Conservation (phyloP, 1,139 yeast species). For the Kazachstania sp. region DNA sequence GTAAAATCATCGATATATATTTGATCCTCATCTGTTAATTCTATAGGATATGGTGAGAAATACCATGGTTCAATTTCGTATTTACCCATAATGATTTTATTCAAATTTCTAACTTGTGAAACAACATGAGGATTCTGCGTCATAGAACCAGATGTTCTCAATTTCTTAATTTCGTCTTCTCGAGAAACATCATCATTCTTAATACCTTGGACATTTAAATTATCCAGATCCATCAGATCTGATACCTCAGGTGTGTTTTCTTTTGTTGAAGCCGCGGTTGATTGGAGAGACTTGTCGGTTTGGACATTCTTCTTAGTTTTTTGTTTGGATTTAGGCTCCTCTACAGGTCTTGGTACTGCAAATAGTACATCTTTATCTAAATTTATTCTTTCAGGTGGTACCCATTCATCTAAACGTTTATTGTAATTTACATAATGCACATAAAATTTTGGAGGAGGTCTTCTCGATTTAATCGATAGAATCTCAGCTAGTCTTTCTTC, state of each 20-base stretch:
- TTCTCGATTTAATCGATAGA: slow-evolving; percentile 64
- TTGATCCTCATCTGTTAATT: slow-evolving; percentile 82
- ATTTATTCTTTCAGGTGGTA: slow-evolving; percentile 62
- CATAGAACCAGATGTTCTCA: slow-evolving; percentile 94
- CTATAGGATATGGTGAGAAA: slow-evolving; percentile 94
- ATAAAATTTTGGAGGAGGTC: slow-evolving; percentile 73
- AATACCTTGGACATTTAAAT: slow-evolving; percentile 76
- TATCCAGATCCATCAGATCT: slow-evolving; percentile 79
- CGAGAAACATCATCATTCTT: slow-evolving; percentile 62
- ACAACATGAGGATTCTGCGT: slow-evolving; percentile 84
- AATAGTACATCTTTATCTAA: slow-evolving; percentile 55
- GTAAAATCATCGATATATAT: slow-evolving; percentile 90
- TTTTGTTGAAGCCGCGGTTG: slow-evolving; percentile 8
- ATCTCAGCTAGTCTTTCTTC: slow-evolving; percentile 78
- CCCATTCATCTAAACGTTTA: slow-evolving; percentile 94
- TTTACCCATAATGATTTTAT: slow-evolving; percentile 73
- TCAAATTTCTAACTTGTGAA: slow-evolving; percentile 79
- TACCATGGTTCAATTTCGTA: slow-evolving; percentile 98
- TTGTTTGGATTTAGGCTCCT: slow-evolving; percentile 35
- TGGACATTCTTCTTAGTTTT: slow-evolving; percentile 25
- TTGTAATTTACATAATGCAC: slow-evolving; percentile 93
- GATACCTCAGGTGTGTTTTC: slow-evolving; percentile 34
- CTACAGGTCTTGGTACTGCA: slow-evolving; percentile 50
- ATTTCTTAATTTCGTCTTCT: slow-evolving; percentile 86
- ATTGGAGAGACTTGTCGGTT: slow-evolving; percentile 8